Evolutionary conservation across 164 flowering plant species (phyloP).

Genomic region (Piper betle): DNA sequence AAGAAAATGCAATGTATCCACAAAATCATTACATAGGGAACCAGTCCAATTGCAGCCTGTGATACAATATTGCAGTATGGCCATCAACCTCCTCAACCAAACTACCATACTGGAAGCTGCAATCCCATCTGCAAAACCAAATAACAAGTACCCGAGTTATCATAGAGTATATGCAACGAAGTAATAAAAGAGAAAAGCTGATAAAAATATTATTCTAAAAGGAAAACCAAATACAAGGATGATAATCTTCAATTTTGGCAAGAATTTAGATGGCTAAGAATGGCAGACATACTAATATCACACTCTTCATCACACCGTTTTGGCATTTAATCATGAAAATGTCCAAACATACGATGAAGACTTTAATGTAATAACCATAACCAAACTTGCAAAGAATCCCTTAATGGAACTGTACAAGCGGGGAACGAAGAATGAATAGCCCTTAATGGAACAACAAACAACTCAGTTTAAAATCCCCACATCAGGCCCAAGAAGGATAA

Average conservation of each 20-base stretch:
- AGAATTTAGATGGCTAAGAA: neutral
- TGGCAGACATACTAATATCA: neutral
- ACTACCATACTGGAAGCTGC: conserved; percentile 91
- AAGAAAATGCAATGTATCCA: no score
- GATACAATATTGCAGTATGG: conserved; percentile 93
- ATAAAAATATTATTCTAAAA: neutral
- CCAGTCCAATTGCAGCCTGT: conserved; percentile 94
- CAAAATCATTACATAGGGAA: conserved; percentile 56
- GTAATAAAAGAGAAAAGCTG: neutral
- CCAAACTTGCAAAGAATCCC: no score
- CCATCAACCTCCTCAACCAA: conserved; percentile 99
- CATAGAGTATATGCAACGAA: neutral
- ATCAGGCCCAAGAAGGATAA: no score
- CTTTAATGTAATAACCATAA: no score
- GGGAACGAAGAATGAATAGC: no score
- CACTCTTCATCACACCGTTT: neutral
- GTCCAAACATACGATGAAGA: no score
- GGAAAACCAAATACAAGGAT: neutral
- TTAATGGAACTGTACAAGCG: no score
- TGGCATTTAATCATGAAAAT: no score
- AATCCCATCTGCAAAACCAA: conserved; percentile 75
- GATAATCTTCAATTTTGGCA: neutral
- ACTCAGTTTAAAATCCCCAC: no score
- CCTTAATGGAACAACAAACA: no score
- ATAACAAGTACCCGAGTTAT: neutral